A percentile compares a stretch with the other conserved stretches of the same genome.
Conservation (phyloP, 345 rosid genomes). For the Turritis glabra region DNA sequence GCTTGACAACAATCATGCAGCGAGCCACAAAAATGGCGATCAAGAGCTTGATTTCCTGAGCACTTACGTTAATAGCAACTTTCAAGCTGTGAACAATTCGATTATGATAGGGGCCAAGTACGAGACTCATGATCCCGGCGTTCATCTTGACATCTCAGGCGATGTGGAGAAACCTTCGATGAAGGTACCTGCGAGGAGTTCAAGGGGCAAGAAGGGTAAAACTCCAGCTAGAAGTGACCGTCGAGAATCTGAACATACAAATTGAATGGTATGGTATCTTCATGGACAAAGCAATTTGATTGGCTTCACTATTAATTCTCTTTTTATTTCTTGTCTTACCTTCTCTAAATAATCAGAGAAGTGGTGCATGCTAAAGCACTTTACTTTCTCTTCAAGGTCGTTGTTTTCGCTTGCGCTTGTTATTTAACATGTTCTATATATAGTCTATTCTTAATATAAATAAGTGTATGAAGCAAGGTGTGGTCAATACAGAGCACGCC, state of each 20-base stretch:
- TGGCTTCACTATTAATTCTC: not conserved
- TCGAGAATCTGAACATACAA: conserved; percentile 26
- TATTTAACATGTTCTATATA: not conserved
- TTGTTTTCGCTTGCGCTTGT: conserved; percentile 14
- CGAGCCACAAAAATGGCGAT: conserved; percentile 1
- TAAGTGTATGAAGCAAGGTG: not conserved
- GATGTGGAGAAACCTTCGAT: conserved; percentile 38
- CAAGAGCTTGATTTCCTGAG: conserved; percentile 48
- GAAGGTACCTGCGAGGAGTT: conserved; percentile 4
- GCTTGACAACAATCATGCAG: conserved; percentile 47
- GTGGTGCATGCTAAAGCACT: conserved; percentile 28
- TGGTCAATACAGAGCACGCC: not conserved
- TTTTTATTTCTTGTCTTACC: not conserved
- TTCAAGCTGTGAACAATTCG: conserved; percentile 89
- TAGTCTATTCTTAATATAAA: not conserved
- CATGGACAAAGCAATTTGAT: conserved; percentile 20
- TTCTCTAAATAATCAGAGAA: conserved; percentile 30
- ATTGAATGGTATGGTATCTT: conserved; percentile 18
- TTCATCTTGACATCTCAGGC: conserved; percentile 70
- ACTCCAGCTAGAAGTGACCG: conserved; percentile 11
- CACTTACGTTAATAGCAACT: conserved; percentile 85
- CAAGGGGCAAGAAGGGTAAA: conserved; percentile 30
- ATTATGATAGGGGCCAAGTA: conserved; percentile 69
- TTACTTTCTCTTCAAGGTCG: conserved; percentile 21
- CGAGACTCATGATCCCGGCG: conserved; percentile 85